Conservation (phyloP, 2,329 filamentous ascomycete species). For the Venturia pyrina region DNA sequence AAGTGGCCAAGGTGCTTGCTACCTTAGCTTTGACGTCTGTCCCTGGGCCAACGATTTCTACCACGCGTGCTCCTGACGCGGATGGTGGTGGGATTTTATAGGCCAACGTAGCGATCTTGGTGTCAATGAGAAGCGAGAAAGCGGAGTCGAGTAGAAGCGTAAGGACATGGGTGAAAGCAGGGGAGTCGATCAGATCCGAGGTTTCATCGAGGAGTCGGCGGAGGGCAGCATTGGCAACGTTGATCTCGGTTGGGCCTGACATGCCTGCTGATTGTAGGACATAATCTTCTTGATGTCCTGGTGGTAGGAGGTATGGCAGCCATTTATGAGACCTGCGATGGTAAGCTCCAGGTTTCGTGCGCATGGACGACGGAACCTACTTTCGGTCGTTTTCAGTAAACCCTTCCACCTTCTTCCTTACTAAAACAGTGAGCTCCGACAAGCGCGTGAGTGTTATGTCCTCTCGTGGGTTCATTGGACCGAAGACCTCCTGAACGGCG, state of each 20-base stretch:
- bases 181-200: conserved; percentile 89
- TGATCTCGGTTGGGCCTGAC: conserved; percentile 31
- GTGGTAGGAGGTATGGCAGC: conserved; percentile 76
- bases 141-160: conserved; percentile 77
- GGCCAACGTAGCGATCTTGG: conserved; percentile 66
- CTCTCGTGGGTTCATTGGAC: conserved; percentile 78
- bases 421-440: conserved; percentile 69
- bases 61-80: conserved; percentile 32
- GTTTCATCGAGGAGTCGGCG: conserved; percentile 89
- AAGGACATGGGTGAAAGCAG: conserved; percentile 77
- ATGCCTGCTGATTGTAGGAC: conserved; percentile 84
- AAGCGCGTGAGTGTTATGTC: conserved; percentile 74
- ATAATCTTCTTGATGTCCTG: conserved; percentile 65
- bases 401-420: conserved; percentile 78
- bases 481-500: conserved; percentile 86
- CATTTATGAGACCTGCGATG: conserved; percentile 51
- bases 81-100: conserved; percentile 54
- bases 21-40: conserved; percentile 55
- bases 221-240: conserved; percentile 45
- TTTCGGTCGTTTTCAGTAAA: conserved; percentile 52
- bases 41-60: conserved; percentile 41
- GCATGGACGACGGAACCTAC: conserved; percentile 23
- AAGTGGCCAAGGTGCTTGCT: conserved; percentile 78
- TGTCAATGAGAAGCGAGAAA: conserved; percentile 75
- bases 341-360: neutral